These are phyloP conservation scores for Neurospora crassa DNA, from an alignment of 2,329 filamentous ascomycete genomes.

Conservation along the genomic window DNA sequence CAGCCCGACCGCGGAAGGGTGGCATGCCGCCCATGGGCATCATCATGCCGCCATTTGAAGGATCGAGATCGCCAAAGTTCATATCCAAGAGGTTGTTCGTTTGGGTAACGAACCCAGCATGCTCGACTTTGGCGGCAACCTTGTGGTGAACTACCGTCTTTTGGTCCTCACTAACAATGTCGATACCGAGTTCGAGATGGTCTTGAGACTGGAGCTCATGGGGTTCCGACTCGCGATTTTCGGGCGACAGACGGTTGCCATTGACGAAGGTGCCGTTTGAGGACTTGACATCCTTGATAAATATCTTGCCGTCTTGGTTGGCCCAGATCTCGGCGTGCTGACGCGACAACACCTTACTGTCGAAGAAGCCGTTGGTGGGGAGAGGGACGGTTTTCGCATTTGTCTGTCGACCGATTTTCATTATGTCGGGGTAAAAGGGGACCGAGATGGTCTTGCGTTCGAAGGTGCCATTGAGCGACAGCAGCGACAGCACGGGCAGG, in stretches of 20 bases:
- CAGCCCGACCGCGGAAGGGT: slow-evolving; percentile 60
- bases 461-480: slow-evolving; percentile 92
- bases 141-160: slow-evolving; percentile 99
- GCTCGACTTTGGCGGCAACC: slow-evolving; percentile 91
- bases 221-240: slow-evolving; percentile 93
- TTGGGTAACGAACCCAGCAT: slow-evolving; percentile 73
- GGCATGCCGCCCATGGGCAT: slow-evolving; percentile 58
- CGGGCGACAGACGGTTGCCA: slow-evolving; percentile 75
- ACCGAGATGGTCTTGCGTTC: slow-evolving; percentile 94
- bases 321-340: slow-evolving; percentile 97
- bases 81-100: slow-evolving; percentile 74
- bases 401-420: slow-evolving; percentile 91
- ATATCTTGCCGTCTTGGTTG: slow-evolving; percentile 75
- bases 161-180: slow-evolving; percentile 97
- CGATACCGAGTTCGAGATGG: slow-evolving; percentile 88
- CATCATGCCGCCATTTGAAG: slow-evolving; percentile 64
- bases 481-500: slow-evolving; percentile 71
- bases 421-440: slow-evolving; percentile 84
- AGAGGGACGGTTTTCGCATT: slow-evolving; percentile 94
- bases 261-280: slow-evolving; percentile 99
- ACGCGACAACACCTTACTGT: slow-evolving; percentile 92
- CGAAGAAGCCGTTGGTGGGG: slow-evolving; percentile 86
- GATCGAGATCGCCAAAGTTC: slow-evolving; percentile 86
- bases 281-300: slow-evolving; percentile 94
- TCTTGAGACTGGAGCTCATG: slow-evolving; percentile 88